Evolutionary conservation across 148 eudicot species (phyloP).

Genomic region (Fagopyrum homotropicum): DNA sequence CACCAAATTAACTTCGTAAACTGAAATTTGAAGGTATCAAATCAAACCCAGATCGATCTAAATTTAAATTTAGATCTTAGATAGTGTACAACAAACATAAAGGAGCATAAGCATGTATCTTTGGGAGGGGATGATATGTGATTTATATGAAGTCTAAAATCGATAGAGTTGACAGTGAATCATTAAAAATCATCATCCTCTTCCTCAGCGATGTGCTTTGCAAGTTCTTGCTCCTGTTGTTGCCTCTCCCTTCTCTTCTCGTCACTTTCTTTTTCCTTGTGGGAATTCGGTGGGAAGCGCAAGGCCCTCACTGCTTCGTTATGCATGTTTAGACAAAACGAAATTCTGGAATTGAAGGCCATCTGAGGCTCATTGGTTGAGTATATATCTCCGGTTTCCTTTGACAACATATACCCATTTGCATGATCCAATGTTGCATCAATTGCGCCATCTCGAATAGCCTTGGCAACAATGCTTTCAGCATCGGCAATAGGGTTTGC

Average conservation of each 20-base stretch:
- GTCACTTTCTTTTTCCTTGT: constrained; percentile 91
- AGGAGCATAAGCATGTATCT: too few species aligned
- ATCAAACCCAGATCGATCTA: too few species aligned
- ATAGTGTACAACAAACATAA: too few species aligned
- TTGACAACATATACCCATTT: constrained; percentile 88
- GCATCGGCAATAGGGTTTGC: constrained; percentile 90
- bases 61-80: too few species aligned
- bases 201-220: constrained; percentile 73
- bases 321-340: constrained; percentile 93
- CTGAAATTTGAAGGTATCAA: too few species aligned
- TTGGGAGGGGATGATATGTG: too few species aligned
- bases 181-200: too few species aligned
- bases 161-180: too few species aligned
- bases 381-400: constrained; percentile 94
- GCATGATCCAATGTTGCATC: constrained; percentile 88
- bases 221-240: constrained; percentile 95
- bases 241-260: constrained; percentile 98
- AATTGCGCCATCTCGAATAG: constrained; percentile 92
- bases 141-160: too few species aligned
- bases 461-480: constrained; percentile 89
- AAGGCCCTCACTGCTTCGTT: constrained; percentile 90
- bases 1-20: too few species aligned
- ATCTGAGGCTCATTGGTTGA: constrained; percentile 89
- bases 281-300: constrained; percentile 80
- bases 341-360: constrained; percentile 89